A percentile compares a stretch with the other conserved stretches of the same genome.
Conservation (phyloP, 2,329 filamentous ascomycete species). For the Mycosphaerelloides madeirae region DNA sequence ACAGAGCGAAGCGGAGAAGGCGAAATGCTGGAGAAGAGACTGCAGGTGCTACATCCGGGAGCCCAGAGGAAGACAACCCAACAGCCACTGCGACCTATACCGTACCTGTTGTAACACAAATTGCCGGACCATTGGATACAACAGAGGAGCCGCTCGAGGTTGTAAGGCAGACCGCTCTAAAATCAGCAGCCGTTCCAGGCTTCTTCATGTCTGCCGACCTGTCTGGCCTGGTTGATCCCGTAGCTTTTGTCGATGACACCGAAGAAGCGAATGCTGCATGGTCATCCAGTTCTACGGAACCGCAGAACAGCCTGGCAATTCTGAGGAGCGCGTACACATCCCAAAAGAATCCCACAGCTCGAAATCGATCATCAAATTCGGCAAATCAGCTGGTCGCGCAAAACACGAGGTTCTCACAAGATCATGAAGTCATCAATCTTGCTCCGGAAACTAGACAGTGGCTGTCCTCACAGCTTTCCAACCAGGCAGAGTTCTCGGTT, state of each 20-base stretch:
- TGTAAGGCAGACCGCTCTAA: too few species aligned
- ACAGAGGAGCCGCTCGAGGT: too few species aligned
- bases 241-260: too few species aligned
- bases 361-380: background rate
- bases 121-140: too few species aligned
- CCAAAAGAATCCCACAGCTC: background rate
- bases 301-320: background rate
- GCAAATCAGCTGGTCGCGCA: background rate
- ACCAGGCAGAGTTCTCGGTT: background rate
- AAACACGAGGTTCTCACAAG: background rate
- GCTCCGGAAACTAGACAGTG: background rate
- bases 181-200: too few species aligned
- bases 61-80: background rate
- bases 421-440: background rate
- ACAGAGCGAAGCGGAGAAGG: constrained; percentile 1
- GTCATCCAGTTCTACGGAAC: background rate
- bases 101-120: too few species aligned
- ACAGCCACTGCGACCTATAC: too few species aligned
- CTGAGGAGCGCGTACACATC: background rate
- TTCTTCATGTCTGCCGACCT: too few species aligned
- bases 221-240: too few species aligned
- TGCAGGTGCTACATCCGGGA: background rate
- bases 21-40: background rate
- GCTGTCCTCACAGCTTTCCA: background rate
- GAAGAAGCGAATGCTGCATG: too few species aligned